Evolutionary conservation across 1,284 basidiomycete species (phyloP).

Genomic region (Phylloporus sp.): DNA sequence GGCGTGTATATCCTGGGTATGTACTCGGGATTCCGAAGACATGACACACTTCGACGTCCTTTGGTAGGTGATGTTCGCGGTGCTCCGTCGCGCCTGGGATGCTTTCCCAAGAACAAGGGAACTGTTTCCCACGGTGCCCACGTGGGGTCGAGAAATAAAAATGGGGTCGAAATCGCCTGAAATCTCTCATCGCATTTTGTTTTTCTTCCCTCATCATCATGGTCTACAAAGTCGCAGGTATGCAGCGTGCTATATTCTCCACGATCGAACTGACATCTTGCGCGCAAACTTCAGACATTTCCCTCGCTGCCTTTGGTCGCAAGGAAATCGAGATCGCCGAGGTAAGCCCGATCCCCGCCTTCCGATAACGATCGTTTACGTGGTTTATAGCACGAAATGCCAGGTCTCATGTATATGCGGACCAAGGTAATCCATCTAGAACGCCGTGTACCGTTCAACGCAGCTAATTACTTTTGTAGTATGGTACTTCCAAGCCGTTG

Average conservation of each 20-base stretch:
- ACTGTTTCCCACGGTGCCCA: constrained; percentile 35
- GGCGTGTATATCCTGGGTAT: not conserved
- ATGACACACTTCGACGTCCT: constrained; percentile 9
- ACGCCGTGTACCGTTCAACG: not conserved
- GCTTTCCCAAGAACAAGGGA: constrained; percentile 18
- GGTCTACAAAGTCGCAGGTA: constrained; percentile 87
- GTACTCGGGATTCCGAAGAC: constrained; percentile 6
- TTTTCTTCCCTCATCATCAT: constrained; percentile 51
- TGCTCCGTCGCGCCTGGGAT: not conserved
- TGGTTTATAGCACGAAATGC: constrained; percentile 79
- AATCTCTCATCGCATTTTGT: constrained; percentile 40
- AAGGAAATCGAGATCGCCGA: constrained; percentile 99
- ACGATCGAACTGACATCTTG: constrained; percentile 7
- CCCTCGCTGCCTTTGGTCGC: constrained; percentile 95
- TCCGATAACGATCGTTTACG: constrained; percentile 21
- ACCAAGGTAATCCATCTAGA: constrained; percentile 59
- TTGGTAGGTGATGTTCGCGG: no score
- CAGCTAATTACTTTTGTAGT: constrained; percentile 50
- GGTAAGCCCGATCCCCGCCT: constrained; percentile 44
- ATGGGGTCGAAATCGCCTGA: constrained; percentile 32
- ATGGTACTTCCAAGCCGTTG: constrained; percentile 84
- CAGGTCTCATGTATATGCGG: constrained; percentile 91
- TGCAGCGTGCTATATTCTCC: constrained; percentile 13
- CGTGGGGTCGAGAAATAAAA: constrained; percentile 40
- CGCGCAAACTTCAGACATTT: constrained; percentile 68